Evolutionary conservation across 148 eudicot species (phyloP), one percentile per base, ranked within the genome.

Genomic region (Mesembryanthemum crystallinum): DNA sequence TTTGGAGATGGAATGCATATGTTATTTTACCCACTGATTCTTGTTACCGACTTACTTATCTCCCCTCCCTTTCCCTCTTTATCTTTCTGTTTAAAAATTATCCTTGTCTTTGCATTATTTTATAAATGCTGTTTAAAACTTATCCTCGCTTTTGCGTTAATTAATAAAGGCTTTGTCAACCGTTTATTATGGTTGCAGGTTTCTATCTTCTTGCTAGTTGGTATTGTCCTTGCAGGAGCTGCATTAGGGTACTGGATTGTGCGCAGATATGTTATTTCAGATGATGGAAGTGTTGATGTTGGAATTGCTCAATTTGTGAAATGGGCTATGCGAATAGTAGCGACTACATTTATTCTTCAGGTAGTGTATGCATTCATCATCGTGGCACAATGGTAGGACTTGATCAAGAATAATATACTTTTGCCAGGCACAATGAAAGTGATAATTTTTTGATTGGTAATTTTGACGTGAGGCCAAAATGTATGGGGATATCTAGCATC

Each of bases 241-340:
- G 97, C 84, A 69, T 86, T 90, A 55, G 98, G 98, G 15, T 92
- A 83, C 81, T 92, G 93, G 91, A 87, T 92, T 69, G 97, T 95
- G 68, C 87, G 97, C 59, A 89, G 86, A 73, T 92, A 76, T 86
- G 88, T 92, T 69, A 85, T 95, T 78, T 80, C 91, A 35, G 96
- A 95, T 37, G 98, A 94, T 79, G 98, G 98, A 71, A 82, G 82
- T 69, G 94, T 95, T 63, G 98, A 93, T 79, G 88, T 84, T 83
- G 91, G 88, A 43, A 71, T 93, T 66, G 98, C 97, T 79, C 88
- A 82, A 72, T 89, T 91, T 77, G 90, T 91, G 73, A 88, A 91
- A 84, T 91, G 98, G 97, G 89, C 97, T 59, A 85, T 90, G 84
- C 90, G 92, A 20, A 78, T 89, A 52, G 52, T 92, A 78, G 98